Conservation (phyloP, 1,139 yeast genomes). For the Lipomyces yarrowii region DNA sequence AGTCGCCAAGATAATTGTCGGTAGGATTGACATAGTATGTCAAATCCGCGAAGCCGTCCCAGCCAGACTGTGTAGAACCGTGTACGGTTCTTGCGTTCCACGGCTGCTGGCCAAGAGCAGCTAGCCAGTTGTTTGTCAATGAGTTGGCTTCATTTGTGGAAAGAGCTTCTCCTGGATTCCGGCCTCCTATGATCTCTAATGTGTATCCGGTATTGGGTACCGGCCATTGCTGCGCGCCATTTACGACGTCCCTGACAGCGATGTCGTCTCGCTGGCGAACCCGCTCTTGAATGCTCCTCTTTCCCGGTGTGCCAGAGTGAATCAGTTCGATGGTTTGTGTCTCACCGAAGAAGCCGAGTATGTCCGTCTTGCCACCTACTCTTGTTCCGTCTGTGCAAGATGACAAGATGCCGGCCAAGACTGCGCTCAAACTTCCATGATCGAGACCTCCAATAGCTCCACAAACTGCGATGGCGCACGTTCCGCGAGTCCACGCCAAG, state of each 20-base stretch:
- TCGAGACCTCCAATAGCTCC: constrained; percentile 8
- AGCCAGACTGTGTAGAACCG: constrained; percentile 6
- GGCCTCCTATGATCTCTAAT: constrained; percentile 3
- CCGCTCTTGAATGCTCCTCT: constrained; percentile 7
- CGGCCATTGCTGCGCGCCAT: constrained; percentile 2
- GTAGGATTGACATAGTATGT: constrained; percentile 6
- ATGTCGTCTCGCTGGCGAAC: background rate
- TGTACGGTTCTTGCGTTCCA: constrained; percentile 5
- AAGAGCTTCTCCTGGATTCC: constrained; percentile 6
- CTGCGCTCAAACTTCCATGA: background rate
- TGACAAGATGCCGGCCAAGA: constrained; percentile 1
- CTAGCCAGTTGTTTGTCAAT: constrained; percentile 5
- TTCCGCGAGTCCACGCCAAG: constrained; percentile 6
- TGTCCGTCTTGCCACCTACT: constrained; percentile 7
- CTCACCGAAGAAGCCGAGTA: background rate
- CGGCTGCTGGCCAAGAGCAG: constrained; percentile 3
- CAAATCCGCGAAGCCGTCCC: constrained; percentile 6
- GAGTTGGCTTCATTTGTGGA: background rate
- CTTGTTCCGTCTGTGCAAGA: constrained; percentile 7
- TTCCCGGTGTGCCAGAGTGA: constrained; percentile 6
- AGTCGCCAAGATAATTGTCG: constrained; percentile 1
- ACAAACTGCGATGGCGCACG: constrained; percentile 3
- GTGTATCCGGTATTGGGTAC: constrained; percentile 6
- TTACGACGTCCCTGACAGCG: constrained; percentile 3
- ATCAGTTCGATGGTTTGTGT: constrained; percentile 5